Evolutionary conservation across 257 asterid species (phyloP).

Genomic region (Haberlea rhodopensis): DNA sequence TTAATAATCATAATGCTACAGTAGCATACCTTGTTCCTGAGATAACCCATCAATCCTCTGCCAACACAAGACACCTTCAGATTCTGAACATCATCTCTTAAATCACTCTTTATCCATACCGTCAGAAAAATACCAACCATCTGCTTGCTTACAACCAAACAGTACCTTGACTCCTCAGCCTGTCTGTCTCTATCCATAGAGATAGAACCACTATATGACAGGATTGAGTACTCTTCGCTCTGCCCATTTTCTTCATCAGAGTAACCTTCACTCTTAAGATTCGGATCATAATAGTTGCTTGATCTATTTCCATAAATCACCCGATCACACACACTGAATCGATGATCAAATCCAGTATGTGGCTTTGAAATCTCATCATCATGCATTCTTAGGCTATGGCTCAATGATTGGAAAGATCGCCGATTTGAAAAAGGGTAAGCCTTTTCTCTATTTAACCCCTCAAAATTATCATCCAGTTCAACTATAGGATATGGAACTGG

Average conservation of each 20-base stretch:
- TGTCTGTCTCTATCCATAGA: conserved; percentile 39
- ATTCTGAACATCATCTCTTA: conserved; percentile 26
- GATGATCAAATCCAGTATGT: conserved; percentile 41
- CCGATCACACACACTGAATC: conserved; percentile 51
- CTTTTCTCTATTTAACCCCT: conserved; percentile 34
- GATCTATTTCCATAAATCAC: conserved; percentile 32
- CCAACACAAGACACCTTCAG: conserved; percentile 33
- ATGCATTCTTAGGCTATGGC: conserved; percentile 46
- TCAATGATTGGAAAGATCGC: conserved; percentile 42
- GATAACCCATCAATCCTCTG: conserved; percentile 36
- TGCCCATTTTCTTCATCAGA: conserved; percentile 49
- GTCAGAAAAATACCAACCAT: conserved; percentile 38
- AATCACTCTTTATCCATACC: conserved; percentile 30
- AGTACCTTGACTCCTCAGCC: conserved; percentile 16
- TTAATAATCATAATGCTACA: not conserved
- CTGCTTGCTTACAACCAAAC: conserved; percentile 34
- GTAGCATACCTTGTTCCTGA: conserved; percentile 31
- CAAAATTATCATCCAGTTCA: conserved; percentile 50
- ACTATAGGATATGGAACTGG: conserved; percentile 48
- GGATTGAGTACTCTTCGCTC: conserved; percentile 37
- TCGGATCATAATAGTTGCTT: conserved; percentile 36
- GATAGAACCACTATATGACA: conserved; percentile 35
- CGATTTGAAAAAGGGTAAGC: conserved; percentile 38
- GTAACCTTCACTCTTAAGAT: conserved; percentile 37
- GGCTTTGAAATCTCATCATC: conserved; percentile 38